phyloP scores from a whole-genome alignment of 306 rosid genomes.

The Lathyrus oleraceus region DNA sequence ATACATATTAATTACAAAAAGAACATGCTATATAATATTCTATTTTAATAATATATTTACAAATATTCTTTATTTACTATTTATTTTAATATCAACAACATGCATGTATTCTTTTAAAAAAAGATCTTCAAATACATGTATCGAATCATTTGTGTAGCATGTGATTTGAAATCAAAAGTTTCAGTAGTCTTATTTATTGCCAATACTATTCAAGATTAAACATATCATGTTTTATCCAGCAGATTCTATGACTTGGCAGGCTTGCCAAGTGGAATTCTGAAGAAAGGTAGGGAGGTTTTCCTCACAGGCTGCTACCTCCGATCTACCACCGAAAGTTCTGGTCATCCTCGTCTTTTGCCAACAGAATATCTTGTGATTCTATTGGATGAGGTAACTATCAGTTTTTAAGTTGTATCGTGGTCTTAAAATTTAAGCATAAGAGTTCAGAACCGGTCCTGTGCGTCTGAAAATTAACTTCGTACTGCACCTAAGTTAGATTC shows the following conservation, averaged over 20 bases:
- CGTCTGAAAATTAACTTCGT: constrained; percentile 22
- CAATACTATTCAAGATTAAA: constrained; percentile 29
- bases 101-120: neutral
- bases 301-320: constrained; percentile 97
- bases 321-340: constrained; percentile 60
- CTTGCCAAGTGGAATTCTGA: constrained; percentile 66
- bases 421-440: constrained; percentile 22
- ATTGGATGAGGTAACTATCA: constrained; percentile 70
- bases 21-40: too few relatives aligned
- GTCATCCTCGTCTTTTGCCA: constrained; percentile 79
- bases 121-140: neutral
- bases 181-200: constrained; percentile 17
- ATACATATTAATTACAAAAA: too few relatives aligned
- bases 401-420: constrained; percentile 3
- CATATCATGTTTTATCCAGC: constrained; percentile 28
- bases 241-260: constrained; percentile 75
- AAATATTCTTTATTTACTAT: too few relatives aligned
- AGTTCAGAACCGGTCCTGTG: constrained; percentile 20
- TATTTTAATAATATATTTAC: too few relatives aligned
- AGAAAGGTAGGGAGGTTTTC: constrained; percentile 83
- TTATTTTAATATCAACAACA: too few relatives aligned
- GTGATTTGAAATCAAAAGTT: constrained; percentile 15
- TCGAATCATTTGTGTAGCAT: neutral
- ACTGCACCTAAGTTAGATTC: neutral
- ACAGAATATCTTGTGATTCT: constrained; percentile 82